Conservation (phyloP, 495 filamentous ascomycete species). For the Tuber aestivum region DNA sequence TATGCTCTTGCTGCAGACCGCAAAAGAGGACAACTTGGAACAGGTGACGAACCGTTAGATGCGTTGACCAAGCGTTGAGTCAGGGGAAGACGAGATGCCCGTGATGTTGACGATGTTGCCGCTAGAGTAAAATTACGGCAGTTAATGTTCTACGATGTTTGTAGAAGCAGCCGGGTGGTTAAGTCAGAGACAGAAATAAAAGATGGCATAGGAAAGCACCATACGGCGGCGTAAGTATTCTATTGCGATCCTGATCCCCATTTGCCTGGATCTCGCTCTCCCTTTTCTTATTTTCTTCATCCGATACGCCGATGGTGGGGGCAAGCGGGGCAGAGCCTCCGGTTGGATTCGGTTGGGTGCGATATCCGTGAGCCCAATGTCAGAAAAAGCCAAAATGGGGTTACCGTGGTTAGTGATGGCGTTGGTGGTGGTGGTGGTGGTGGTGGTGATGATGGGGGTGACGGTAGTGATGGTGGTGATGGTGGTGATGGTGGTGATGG, state of each 20-base stretch:
- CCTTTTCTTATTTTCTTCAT: not conserved
- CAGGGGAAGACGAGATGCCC: constrained; percentile 27
- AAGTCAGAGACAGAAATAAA: not conserved
- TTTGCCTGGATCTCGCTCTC: not conserved
- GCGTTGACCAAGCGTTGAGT: constrained; percentile 28
- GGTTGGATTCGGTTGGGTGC: not conserved
- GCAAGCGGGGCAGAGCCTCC: not conserved
- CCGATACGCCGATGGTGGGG: not conserved
- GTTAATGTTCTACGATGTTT: constrained; percentile 1
- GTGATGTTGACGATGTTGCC: constrained; percentile 22
- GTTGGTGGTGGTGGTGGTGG: not conserved
- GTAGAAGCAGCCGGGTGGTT: not conserved
- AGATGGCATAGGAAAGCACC: not conserved
- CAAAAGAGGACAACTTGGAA: constrained; percentile 14
- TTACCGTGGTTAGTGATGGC: not conserved
- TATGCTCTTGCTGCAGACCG: constrained; percentile 20
- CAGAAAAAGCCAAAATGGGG: not conserved
- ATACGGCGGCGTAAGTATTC: not conserved
- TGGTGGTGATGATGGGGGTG: not conserved
- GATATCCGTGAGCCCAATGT: not conserved
- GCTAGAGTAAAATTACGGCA: not conserved
- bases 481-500: not conserved
- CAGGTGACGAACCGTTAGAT: constrained; percentile 23
- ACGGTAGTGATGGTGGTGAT: not conserved
- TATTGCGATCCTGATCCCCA: not conserved